A percentile compares a stretch with the other conserved stretches of the same genome.
phyloP scores from a whole-genome alignment of 202 grass and related monocot species.

The Setaria viridis region DNA sequence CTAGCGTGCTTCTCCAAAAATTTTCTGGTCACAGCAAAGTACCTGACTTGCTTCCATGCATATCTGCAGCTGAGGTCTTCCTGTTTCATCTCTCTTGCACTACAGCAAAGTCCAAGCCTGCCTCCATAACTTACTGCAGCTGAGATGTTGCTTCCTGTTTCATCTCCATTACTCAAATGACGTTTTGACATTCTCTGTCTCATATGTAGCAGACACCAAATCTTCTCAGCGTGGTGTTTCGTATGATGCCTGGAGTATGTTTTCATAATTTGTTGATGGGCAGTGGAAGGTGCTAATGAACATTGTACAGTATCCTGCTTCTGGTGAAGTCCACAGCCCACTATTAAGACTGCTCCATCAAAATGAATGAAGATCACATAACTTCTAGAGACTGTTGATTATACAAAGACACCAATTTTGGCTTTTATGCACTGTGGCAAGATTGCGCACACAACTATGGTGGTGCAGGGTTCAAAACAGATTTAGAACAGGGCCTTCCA shows the following conservation, averaged over 20 bases:
- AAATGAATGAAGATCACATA: constrained; percentile 8
- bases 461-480: background rate
- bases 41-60: constrained; percentile 3
- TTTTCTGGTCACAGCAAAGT: background rate
- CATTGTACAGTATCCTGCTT: constrained; percentile 14
- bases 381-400: background rate
- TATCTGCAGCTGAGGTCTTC: constrained; percentile 11
- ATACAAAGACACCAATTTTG: background rate
- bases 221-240: background rate
- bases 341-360: background rate
- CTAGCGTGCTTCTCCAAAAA: background rate
- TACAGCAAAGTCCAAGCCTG: constrained; percentile 16
- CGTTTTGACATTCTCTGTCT: background rate
- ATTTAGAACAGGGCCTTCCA: background rate
- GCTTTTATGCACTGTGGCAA: background rate
- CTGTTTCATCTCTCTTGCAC: background rate
- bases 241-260: background rate
- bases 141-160: background rate
- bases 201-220: background rate
- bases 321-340: constrained; percentile 3
- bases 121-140: background rate
- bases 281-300: background rate
- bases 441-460: background rate
- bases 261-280: constrained; percentile 16
- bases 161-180: background rate